Evolutionary conservation across 306 rosid genomes (phyloP), one percentile per base, ranked within the genome.

Genomic region (Neltuma alba): DNA sequence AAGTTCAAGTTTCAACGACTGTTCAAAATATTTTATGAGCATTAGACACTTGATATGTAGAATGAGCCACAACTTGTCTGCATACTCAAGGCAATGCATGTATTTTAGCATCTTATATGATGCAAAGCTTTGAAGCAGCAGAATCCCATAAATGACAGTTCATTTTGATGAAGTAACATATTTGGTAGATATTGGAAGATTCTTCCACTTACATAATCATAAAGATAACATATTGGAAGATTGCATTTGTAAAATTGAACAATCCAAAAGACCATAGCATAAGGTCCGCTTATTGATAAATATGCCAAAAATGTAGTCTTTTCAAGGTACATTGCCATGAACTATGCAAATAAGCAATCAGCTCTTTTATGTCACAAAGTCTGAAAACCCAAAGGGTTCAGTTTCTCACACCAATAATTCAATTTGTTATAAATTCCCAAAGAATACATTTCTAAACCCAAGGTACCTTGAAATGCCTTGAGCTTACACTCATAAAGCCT

Each of bases 21-120:
- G 27, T 36, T 23, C 11, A 36, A 34, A 18, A 36, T 7, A 27
- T 20, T n/a, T 67, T 64, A 70, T 9, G 37, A 23, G 74, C 36
- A 45, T 7, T 18, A 34, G 3, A 36, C 47, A 65, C 71, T 18
- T 36, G 45, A 37, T 36, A 64, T 64, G 30, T 21, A 20, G 47
- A 38, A 66, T n/a, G 10, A 38, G 50, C 21, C 50, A 66, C 33
- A 38, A 37, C 28, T 38, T 34, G 55, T 79, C 42, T 23, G 63
- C 40, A 36, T 36, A 62, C 23, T 11, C 77, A 34, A 79, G 44
- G 21, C 52, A 70, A 70, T 70, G 58, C 58, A 44, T 15, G 57
- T 8, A 4, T 7, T 69, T 70, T 44, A 44, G 58, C 58, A 70
- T 70, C 58, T 42, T 70, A 13, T 16, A 70, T 16, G 55, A 25